Evolutionary conservation across 148 eudicot species (phyloP), one percentile per base, ranked within the genome.

Genomic region (Rhododendron ferrugineum): DNA sequence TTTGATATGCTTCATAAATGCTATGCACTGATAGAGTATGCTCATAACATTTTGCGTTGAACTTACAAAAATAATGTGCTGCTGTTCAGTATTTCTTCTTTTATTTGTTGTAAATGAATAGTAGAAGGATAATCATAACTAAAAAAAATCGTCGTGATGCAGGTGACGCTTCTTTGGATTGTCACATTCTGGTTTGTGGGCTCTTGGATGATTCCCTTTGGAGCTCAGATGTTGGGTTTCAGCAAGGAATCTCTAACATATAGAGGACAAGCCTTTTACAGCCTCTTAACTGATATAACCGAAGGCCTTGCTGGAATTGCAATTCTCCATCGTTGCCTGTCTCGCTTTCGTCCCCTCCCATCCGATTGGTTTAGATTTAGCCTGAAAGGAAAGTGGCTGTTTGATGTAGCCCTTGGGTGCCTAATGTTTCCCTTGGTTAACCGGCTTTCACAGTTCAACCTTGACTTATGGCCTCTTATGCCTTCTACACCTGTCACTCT

Each of bases 391-490:
- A 93, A 90, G 34, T 95, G 98, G 98, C 92, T 89, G 30, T 11
- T 95, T 44, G 98, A 95, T 64, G 95, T 95, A 56, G 88, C 88
- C 60, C 85, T 95, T 28, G 96, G 98, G 49, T 95, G 98, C 90
- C 94, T 95, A 79, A 89, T 93, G 94, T 95, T 95, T 85, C 98
- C 98, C 14, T 89, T 95, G 78, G 98, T 95, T 52, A 94, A 95
- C 84, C 91, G 95, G 32, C 91, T 95, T 37, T 94, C 98, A 4
- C 93, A 94, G 74, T 87, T 95, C 87, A 95, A 95, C 91, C 92
- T 95, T 5, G 90, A 95, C 86, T 80, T 95, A 10, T 83, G 91
- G 64, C 96, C 96, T 60, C 78, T 92, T 34, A 44, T 95, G 78
- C 96, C 95, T 28, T 93, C 98, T 15, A 90, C 93, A 20, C 97